These are phyloP conservation scores for Acacia crassicarpa DNA, from an alignment of 306 rosid species.

Conservation along the genomic window DNA sequence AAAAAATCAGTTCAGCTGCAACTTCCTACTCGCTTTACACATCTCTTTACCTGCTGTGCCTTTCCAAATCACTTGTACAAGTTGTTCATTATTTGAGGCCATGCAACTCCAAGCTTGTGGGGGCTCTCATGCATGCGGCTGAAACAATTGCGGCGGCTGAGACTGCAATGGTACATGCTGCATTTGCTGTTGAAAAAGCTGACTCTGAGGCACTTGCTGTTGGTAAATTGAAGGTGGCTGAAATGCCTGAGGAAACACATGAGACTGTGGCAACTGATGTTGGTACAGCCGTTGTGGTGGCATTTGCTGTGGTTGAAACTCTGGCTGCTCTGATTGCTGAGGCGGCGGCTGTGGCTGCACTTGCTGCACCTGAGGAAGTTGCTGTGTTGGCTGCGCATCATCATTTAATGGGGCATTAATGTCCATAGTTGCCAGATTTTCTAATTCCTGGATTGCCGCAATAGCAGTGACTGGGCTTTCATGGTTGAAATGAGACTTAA, in stretches of 20 bases:
- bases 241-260: slow-evolving; percentile 8
- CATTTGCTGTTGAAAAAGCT: slow-evolving; percentile 18
- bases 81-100: slow-evolving; percentile 44
- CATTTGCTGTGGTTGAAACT: not conserved
- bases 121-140: slow-evolving; percentile 35
- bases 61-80: slow-evolving; percentile 51
- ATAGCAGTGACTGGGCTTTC: slow-evolving; percentile 55
- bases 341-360: slow-evolving; percentile 13
- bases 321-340: not conserved
- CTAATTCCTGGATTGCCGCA: slow-evolving; percentile 74
- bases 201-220: slow-evolving; percentile 2
- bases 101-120: slow-evolving; percentile 34
- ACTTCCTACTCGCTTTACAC: slow-evolving; percentile 73
- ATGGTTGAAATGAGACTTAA: slow-evolving; percentile 63
- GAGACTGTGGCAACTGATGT: slow-evolving; percentile 23
- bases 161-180: slow-evolving; percentile 6
- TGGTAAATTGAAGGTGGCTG: slow-evolving; percentile 17
- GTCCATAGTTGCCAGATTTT: slow-evolving; percentile 64
- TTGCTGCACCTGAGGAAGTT: not conserved
- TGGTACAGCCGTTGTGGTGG: not conserved
- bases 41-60: slow-evolving; percentile 47
- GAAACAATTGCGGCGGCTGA: slow-evolving; percentile 36
- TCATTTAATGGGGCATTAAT: slow-evolving; percentile 52
- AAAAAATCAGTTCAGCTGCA: slow-evolving; percentile 63
- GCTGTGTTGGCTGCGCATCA: slow-evolving; percentile 42